Percentiles rank a stretch among this genome's conserved stretches.
These are phyloP conservation scores for Chara braunii DNA, from an alignment of 139 green algal genomes.

Conservation along the genomic window DNA sequence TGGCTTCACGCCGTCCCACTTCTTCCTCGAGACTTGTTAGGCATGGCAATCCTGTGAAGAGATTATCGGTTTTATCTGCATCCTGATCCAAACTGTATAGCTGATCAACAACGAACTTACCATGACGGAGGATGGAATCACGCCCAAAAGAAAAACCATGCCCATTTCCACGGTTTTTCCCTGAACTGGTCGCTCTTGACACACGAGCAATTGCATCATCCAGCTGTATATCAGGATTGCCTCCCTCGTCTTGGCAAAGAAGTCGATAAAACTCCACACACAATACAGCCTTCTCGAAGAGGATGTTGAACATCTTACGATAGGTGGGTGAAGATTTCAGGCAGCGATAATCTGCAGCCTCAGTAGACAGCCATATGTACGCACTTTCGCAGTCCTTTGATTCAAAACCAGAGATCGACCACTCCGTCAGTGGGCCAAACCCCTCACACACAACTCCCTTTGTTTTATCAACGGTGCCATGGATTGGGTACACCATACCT, in stretches of 20 bases:
- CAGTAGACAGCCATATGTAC: slow-evolving; percentile 18
- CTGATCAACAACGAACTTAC: slow-evolving; percentile 16
- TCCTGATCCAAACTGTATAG: slow-evolving; percentile 20
- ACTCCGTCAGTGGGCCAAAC: slow-evolving; percentile 17
- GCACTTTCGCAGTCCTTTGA: slow-evolving; percentile 6
- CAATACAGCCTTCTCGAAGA: slow-evolving; percentile 26
- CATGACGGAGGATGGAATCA: slow-evolving; percentile 4
- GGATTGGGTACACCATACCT: background rate
- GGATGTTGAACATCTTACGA: slow-evolving; percentile 11
- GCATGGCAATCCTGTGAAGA: slow-evolving; percentile 7
- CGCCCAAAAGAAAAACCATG: slow-evolving; percentile 1
- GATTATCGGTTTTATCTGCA: slow-evolving; percentile 13
- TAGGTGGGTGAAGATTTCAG: slow-evolving; percentile 8
- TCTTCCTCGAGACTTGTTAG: background rate
- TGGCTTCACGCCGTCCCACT: background rate
- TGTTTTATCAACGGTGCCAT: background rate
- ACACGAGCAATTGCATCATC: slow-evolving; percentile 10
- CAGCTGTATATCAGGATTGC: slow-evolving; percentile 17
- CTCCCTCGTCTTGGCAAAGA: slow-evolving; percentile 24
- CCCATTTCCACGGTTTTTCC: slow-evolving; percentile 3
- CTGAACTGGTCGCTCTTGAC: background rate
- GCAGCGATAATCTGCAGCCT: slow-evolving; percentile 13
- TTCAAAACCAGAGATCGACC: slow-evolving; percentile 25
- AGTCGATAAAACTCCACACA: slow-evolving; percentile 20
- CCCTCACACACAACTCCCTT: slow-evolving; percentile 7